phyloP scores from a whole-genome alignment of 2,329 filamentous ascomycete genomes.

The Capronia epimyces region DNA sequence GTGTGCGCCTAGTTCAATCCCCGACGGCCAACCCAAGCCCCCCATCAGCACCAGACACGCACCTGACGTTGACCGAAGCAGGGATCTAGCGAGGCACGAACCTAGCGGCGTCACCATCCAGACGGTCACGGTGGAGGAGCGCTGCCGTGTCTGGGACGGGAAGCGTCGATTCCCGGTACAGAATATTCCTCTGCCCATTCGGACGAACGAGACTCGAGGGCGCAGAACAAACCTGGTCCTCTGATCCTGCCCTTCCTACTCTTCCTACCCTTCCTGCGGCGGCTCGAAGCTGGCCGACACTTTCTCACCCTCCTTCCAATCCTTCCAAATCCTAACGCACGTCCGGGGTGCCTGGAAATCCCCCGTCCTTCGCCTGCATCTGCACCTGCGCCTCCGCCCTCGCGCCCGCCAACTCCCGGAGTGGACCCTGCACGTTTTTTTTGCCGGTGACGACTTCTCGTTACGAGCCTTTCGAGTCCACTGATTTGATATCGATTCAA shows the following conservation, averaged over 20 bases:
- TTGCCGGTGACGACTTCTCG: constrained; percentile 12
- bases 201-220: too few species aligned
- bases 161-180: neutral
- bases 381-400: constrained; percentile 15
- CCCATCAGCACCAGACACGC: neutral
- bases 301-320: neutral
- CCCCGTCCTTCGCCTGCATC: constrained; percentile 5
- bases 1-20: neutral
- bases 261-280: neutral
- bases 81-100: constrained; percentile 20
- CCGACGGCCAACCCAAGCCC: neutral
- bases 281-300: neutral
- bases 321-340: neutral
- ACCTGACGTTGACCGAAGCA: neutral
- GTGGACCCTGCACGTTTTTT: constrained; percentile 14
- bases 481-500: neutral
- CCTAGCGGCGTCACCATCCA: constrained; percentile 22
- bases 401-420: constrained; percentile 21
- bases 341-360: constrained; percentile 3
- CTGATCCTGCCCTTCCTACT: too few species aligned
- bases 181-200: neutral
- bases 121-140: constrained; percentile 18
- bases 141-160: constrained; percentile 11
- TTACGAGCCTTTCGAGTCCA: constrained; percentile 6
- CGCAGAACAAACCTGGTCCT: too few species aligned